Evolutionary conservation across 2,329 filamentous ascomycete genomes (phyloP), one percentile per base, ranked within the genome.

Genomic region (Microdochium paspali): DNA sequence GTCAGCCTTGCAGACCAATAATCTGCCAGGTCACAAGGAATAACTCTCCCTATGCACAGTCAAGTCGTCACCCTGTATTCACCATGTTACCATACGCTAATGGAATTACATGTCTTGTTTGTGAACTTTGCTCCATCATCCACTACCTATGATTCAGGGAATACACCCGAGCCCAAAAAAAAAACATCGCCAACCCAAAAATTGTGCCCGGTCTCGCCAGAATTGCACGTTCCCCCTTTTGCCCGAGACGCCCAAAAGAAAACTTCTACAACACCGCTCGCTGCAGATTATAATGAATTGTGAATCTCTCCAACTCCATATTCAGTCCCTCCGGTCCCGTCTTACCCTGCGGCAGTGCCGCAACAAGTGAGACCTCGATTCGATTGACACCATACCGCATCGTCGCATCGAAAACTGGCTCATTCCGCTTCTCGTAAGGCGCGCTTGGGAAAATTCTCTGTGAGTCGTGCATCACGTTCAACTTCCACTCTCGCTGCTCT

Each of bases 251-350:
- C 15, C 28, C 9, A 9, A 9, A 30, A 30, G 28, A 15, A 9
- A 30, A 30, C 10, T 21, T 20, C 18, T 21, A 40, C 18, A 40
- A 21, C 35, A 40, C 35, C 12, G 18, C 35, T 7, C 35, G 35
- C 35, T 40, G 55, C 56, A 94, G 66, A 64, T 93, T 85, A 51
- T 85, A 77, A 65, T 86, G 86, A 24, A 93, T 72, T 1, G 81
- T 88, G 49, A 90, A 75, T 56, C 84, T 85, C 68, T 96, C 90
- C 52, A 90, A 70, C 61, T 93, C 88, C 30, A 84, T 77, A 51
- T 83, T 79, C 10, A 80, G 71, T 0, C 78, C 82, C 24, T 74
- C 74, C 0, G 73, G 68, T 31, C 74, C 66, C 50, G 74, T 79
- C 58, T 79, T 71, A 20, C 73, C 77, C 56, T 72, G 78, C 1